phyloP scores from a whole-genome alignment of 495 filamentous ascomycete genomes.

The Rhypophila decipiens region DNA sequence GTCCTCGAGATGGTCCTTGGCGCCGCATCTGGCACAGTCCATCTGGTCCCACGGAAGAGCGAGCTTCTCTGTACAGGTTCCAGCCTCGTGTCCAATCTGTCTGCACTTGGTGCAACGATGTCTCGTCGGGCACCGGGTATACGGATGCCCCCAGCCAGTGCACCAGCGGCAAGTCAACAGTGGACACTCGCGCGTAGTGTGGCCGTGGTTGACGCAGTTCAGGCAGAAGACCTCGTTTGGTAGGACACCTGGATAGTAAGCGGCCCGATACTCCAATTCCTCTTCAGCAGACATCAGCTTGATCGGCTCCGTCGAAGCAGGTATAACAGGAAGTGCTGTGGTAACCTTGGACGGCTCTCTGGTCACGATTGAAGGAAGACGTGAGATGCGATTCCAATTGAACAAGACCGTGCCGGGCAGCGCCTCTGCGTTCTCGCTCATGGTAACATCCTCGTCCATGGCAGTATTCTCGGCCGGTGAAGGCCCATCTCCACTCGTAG shows the following conservation, averaged over 20 bases:
- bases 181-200: constrained; percentile 26
- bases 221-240: constrained; percentile 28
- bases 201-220: constrained; percentile 29
- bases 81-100: constrained; percentile 29
- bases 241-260: constrained; percentile 33
- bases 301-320: neutral
- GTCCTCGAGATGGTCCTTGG: constrained; percentile 23
- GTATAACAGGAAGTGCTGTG: no score
- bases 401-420: no score
- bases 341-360: neutral
- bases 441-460: neutral
- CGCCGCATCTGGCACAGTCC: constrained; percentile 32
- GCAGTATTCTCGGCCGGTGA: neutral
- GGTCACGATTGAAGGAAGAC: neutral
- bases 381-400: neutral
- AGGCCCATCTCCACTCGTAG: neutral
- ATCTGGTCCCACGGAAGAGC: constrained; percentile 21
- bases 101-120: constrained; percentile 33
- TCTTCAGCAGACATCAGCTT: no score
- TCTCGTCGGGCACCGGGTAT: constrained; percentile 29
- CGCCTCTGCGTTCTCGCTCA: constrained; percentile 13
- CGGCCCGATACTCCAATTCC: constrained; percentile 19
- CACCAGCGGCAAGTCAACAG: constrained; percentile 30
- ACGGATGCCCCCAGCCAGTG: constrained; percentile 20
- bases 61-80: constrained; percentile 30